Conservation (phyloP, 352 stramenopile species). For the Chrysophaeum taylorii region DNA sequence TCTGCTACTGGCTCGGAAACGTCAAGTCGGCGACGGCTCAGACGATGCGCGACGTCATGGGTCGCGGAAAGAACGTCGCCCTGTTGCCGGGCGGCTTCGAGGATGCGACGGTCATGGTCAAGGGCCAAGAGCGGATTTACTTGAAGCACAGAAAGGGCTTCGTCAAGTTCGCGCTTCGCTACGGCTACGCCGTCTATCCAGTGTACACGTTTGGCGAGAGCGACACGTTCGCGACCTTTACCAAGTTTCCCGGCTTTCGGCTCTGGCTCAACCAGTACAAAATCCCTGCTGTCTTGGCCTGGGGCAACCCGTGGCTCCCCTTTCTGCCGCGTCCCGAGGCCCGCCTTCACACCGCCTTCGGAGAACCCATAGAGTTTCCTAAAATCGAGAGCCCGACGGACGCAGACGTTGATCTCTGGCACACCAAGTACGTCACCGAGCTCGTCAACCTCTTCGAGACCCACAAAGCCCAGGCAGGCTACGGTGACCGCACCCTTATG, state of each 20-base stretch:
- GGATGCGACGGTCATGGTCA: neutral
- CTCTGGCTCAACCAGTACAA: constrained; percentile 10
- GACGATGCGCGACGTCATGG: too few species aligned
- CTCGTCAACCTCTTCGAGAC: constrained; percentile 46
- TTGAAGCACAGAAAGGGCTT: neutral
- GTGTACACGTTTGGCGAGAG: neutral
- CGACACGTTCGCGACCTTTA: too few species aligned
- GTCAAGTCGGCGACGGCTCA: too few species aligned
- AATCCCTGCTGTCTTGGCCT: constrained; percentile 13
- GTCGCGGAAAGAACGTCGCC: constrained; percentile 12
- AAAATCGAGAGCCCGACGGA: constrained; percentile 37
- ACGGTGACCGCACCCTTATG: too few species aligned
- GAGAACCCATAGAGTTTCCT: constrained; percentile 38
- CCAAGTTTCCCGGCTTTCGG: too few species aligned
- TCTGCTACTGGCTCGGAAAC: too few species aligned
- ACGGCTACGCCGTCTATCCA: neutral
- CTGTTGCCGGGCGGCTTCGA: neutral
- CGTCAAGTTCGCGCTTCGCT: neutral
- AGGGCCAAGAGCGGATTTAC: neutral
- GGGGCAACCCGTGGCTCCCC: constrained; percentile 4
- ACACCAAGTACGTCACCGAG: constrained; percentile 39
- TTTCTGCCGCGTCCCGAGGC: neutral
- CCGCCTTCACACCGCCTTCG: constrained; percentile 32
- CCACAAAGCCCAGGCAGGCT: too few species aligned
- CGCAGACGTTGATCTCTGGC: constrained; percentile 43